A percentile compares a stretch with the other conserved stretches of the same genome.
Conservation (phyloP, 345 rosid species). For the Sisymbrium altissimum region DNA sequence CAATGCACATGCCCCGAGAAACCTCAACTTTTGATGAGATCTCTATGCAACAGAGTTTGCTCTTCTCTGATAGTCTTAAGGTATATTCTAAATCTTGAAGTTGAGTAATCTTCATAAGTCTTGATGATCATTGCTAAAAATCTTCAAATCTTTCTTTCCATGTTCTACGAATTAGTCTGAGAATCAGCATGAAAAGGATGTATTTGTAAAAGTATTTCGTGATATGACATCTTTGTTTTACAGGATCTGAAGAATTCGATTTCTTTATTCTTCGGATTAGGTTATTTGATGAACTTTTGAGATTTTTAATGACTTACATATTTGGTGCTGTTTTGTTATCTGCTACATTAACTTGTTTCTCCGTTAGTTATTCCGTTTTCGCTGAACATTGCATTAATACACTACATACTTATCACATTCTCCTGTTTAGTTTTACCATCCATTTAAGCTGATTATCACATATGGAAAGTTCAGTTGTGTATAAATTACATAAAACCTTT, state of each 20-base stretch:
- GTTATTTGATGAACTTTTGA: not conserved
- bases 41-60: constrained; percentile 81
- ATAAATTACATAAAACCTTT: not conserved
- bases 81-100: constrained; percentile 27
- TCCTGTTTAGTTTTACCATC: not conserved
- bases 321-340: not conserved
- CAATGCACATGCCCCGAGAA: constrained; percentile 46
- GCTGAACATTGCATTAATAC: not conserved
- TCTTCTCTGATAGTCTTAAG: constrained; percentile 84
- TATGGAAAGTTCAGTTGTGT: not conserved
- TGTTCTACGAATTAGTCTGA: not conserved
- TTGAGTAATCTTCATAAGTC: not conserved
- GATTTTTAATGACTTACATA: not conserved
- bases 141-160: not conserved
- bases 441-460: not conserved
- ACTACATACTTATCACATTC: not conserved
- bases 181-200: not conserved
- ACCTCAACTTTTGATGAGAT: constrained; percentile 72
- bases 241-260: constrained; percentile 82
- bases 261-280: not conserved
- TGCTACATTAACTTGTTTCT: not conserved
- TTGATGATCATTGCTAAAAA: not conserved
- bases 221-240: not conserved
- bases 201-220: not conserved
- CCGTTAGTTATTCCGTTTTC: not conserved